Evolutionary conservation across 495 filamentous ascomycete species (phyloP).

Genomic region (Aspergillus baeticus): DNA sequence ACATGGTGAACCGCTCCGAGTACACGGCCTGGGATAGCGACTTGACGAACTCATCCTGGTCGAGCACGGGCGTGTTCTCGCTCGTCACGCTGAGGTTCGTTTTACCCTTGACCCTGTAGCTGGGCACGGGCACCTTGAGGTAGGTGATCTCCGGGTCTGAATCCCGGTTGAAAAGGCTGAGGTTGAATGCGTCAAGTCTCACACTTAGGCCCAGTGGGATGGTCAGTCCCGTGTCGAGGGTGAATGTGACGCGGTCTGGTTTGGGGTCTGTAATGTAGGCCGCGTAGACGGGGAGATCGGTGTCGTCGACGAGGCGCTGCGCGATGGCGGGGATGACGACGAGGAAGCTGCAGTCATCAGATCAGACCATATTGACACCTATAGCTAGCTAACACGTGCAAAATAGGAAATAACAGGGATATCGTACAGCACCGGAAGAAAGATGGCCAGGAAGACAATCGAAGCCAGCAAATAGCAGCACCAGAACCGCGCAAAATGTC

Average conservation of each 20-base stretch:
- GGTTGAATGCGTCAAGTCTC: conserved; percentile 30
- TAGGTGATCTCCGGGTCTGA: conserved; percentile 32
- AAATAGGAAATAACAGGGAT: background rate
- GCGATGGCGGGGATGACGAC: conserved; percentile 40
- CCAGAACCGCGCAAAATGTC: conserved; percentile 42
- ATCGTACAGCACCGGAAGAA: conserved; percentile 42
- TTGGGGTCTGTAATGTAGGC: conserved; percentile 35
- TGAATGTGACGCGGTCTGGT: conserved; percentile 33
- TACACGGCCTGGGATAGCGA: conserved; percentile 40
- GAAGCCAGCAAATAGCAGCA: conserved; percentile 38
- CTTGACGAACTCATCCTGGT: conserved; percentile 35
- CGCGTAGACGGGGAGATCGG: conserved; percentile 34
- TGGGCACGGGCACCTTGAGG: conserved; percentile 31
- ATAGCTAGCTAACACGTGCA: no score
- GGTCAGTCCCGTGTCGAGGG: conserved; percentile 33
- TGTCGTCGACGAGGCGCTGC: conserved; percentile 40
- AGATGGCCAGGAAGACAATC: conserved; percentile 40
- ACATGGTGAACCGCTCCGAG: conserved; percentile 30
- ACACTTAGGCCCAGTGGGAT: conserved; percentile 32
- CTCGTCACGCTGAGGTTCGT: conserved; percentile 33
- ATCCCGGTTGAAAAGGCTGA: conserved; percentile 38
- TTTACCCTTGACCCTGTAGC: conserved; percentile 32
- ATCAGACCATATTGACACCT: no score
- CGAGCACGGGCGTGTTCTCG: conserved; percentile 35
- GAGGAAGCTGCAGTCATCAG: conserved; percentile 15